Base-by-base conservation (phyloP, 306 rosid species). In the Luffa aegyptiaca region DNA sequence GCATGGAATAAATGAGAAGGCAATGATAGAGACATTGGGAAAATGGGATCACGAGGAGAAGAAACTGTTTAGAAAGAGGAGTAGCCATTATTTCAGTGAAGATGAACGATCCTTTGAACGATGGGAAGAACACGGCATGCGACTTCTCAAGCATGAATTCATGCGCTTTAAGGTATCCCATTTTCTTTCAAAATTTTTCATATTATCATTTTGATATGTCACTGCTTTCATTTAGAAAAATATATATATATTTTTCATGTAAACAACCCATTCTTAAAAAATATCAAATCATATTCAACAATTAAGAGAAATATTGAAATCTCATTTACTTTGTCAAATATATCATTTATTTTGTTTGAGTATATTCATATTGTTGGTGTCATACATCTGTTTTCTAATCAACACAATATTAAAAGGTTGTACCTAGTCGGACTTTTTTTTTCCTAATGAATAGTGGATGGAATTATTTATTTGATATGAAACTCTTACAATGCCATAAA, bases 1-100 rank as follows among this genome's bases (percentile, higher is more conserved):
- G 48, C 92, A 89, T 83, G 99, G 99, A 64, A 86, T 93, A 85
- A 97, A 95, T 20, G 99, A 95, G 85, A 89, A 88, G 80, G 69
- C 93, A 37, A 36, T 93, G 84, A 69, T 87, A 57, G 64, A 89
- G 51, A 51, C 85, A 65, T 57, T 95, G 87, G 98, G 97, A 53
- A 95, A 89, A 64, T 95, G 94, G 90, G 79, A 91, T 45, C 91
- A 87, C 3, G 82, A 81, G 41, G 89, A 93, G 66, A 87, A 89
- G 79, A 85, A 80, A 76, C 42, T 86, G 18, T 91, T 91, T 86
- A 87, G 99, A 79, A 88, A 89, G 70, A 85, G 76, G 11, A 88
- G 86, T 58, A 85, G 89, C 36, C 74, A 85, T 51, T 81, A 84
- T 59, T 95, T 95, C 84, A 42, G 5, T 42, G 88, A 89, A 70